Base-by-base conservation (phyloP, 2,329 filamentous ascomycete species). In the Kalaharituber pfeilii region DNA sequence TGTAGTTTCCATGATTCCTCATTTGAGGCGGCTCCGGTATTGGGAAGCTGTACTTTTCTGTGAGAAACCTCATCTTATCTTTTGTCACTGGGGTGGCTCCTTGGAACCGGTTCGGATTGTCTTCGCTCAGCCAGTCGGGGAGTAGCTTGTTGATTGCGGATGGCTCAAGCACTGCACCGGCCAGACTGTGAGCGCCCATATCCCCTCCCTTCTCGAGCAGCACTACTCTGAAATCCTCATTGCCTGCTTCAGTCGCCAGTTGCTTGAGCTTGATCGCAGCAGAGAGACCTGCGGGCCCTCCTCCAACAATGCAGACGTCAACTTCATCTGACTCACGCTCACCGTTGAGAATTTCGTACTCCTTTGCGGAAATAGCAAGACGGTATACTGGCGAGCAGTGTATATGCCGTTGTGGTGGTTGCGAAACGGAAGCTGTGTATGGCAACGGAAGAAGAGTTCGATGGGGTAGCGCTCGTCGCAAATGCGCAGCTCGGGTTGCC, bases 1-100 rank as follows among this genome's bases (percentile, higher is more conserved):
- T 98, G 69, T 93, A 96, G 71, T 98, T 98, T 62, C 91, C 91
- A 65, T 94, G 79, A 68, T 98, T 98, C 73, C 88, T 80, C 91
- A 98, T 98, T 72, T 96, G 91, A 28, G 91, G 91, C 45, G 91
- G 91, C 11, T 82, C 80, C 1, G 89, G 91, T 52, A 96, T 73
- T 5, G 86, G 86, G 55, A 94, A 79, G 0, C 87, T 73, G 58
- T 74, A 73, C 53, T 75, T 83, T 71, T 88, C 84, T 49, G 89
- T 96, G 57, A 98, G 75, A 70, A 95, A 95, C 62, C 86, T 82
- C 89, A 98, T 94, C 70, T 80, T 82, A 65, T 98, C 91, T 50
- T 72, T 73, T 59, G 78, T 82, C 3, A 87, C 89, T 20, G 87
- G 82, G 1, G 91, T 98, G 56, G 82, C 85, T 69, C 86, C 75